A percentile compares a stretch with the other conserved stretches of the same genome.
phyloP scores from a whole-genome alignment of 1,284 basidiomycete species.

The Phylloboletellus chloephorus region DNA sequence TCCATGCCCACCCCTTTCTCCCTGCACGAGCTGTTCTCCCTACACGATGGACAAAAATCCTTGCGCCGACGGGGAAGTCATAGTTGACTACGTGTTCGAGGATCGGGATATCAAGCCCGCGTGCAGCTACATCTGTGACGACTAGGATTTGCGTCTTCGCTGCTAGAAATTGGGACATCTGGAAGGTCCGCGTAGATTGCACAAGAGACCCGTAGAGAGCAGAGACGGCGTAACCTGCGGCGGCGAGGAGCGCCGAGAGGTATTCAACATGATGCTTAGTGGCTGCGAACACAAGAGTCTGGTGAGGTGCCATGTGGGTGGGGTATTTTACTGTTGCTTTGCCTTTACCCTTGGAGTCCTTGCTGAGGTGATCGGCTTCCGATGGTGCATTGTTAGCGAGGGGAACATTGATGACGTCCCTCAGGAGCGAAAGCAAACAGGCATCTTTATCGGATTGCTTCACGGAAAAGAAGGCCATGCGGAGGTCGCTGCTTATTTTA shows the following conservation, averaged over 20 bases:
- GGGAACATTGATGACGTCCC: constrained; percentile 85
- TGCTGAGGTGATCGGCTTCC: constrained; percentile 28
- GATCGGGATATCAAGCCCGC: constrained; percentile 93
- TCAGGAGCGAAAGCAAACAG: constrained; percentile 77
- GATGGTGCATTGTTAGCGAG: constrained; percentile 35
- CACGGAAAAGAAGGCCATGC: constrained; percentile 91
- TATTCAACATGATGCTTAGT: constrained; percentile 99
- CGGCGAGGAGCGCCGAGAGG: constrained; percentile 70
- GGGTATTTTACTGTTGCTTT: constrained; percentile 44
- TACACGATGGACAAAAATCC: constrained; percentile 95
- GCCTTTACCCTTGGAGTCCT: constrained; percentile 45
- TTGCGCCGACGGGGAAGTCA: constrained; percentile 91
- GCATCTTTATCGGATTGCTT: constrained; percentile 96
- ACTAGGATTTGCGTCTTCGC: constrained; percentile 83
- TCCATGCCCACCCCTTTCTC: constrained; percentile 94
- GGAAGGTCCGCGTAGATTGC: constrained; percentile 85
- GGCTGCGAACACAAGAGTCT: constrained; percentile 93
- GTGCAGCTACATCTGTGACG: constrained; percentile 96
- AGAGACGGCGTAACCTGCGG: constrained; percentile 91
- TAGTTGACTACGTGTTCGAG: constrained; percentile 97
- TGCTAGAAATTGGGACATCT: constrained; percentile 89
- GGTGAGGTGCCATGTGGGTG: constrained; percentile 62
- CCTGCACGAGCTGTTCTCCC: constrained; percentile 96
- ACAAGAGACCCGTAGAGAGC: constrained; percentile 97
- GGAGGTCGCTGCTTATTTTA: constrained; percentile 91